Conservation (phyloP, 345 rosid genomes). For the Salix purpurea region DNA sequence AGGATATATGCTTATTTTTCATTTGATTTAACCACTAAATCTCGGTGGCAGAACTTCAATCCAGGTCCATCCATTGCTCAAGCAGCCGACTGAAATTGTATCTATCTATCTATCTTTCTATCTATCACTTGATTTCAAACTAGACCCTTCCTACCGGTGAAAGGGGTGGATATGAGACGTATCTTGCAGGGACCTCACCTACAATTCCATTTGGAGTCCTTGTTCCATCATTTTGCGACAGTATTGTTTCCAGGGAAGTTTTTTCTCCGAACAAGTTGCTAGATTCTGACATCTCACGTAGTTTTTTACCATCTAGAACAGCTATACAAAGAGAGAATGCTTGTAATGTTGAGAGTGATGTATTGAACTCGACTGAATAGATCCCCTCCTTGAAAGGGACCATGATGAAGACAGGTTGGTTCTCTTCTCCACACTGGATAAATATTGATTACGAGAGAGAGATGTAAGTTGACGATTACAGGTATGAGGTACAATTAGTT, state of each 20-base stretch:
- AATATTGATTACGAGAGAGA: slow-evolving; percentile 11
- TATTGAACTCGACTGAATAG: slow-evolving; percentile 74
- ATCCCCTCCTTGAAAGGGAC: slow-evolving; percentile 68
- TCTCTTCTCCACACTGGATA: slow-evolving; percentile 52
- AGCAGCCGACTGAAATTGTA: slow-evolving; percentile 12
- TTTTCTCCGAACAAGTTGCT: slow-evolving; percentile 10
- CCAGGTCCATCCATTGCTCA: slow-evolving; percentile 9
- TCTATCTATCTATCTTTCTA: not conserved
- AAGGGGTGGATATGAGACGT: slow-evolving; percentile 54
- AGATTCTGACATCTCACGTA: slow-evolving; percentile 8
- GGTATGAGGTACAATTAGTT: not conserved
- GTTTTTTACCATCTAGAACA: slow-evolving; percentile 50
- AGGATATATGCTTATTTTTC: slow-evolving; percentile 5
- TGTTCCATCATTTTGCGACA: slow-evolving; percentile 11
- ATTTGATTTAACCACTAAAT: not conserved
- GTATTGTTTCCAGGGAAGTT: slow-evolving; percentile 10
- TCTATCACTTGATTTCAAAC: slow-evolving; percentile 10
- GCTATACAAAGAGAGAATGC: slow-evolving; percentile 83
- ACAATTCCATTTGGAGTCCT: slow-evolving; percentile 30
- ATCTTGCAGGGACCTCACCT: slow-evolving; percentile 49
- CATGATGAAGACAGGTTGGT: slow-evolving; percentile 56
- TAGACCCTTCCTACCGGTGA: slow-evolving; percentile 80
- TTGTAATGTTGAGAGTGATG: slow-evolving; percentile 66
- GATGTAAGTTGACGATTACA: not conserved
- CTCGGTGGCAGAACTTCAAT: not conserved